phyloP scores from a whole-genome alignment of 2,329 filamentous ascomycete genomes.

The Fusarium nodosum region DNA sequence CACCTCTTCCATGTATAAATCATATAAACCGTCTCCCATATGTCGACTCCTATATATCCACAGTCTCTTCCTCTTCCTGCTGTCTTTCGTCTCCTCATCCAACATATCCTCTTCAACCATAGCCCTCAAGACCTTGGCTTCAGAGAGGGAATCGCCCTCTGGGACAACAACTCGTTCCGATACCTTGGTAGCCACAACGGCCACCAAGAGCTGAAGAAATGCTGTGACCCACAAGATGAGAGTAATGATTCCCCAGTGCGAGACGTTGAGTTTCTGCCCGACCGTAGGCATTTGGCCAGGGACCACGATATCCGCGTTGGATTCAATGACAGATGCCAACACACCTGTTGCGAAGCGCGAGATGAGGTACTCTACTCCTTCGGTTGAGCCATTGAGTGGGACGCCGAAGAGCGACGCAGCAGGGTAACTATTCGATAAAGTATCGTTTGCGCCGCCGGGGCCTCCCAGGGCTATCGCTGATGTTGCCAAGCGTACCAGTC shows the following conservation, averaged over 20 bases:
- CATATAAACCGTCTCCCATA: neutral
- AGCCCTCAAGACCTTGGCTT: constrained; percentile 4
- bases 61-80: neutral
- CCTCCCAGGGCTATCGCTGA: constrained; percentile 34
- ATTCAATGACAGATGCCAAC: neutral
- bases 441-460: neutral
- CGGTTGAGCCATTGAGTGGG: neutral
- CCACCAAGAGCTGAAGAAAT: constrained; percentile 1
- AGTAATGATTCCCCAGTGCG: constrained; percentile 7
- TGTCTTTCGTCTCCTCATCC: neutral
- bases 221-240: constrained; percentile 11
- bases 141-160: neutral
- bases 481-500: constrained; percentile 20
- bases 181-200: constrained; percentile 13
- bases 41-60: constrained; percentile 8
- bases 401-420: neutral
- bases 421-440: constrained; percentile 8
- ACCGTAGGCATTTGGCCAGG: neutral
- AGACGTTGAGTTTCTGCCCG: constrained; percentile 7
- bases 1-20: constrained; percentile 6
- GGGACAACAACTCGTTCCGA: constrained; percentile 17
- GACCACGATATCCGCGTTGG: constrained; percentile 3
- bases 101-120: constrained; percentile 3
- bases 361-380: neutral
- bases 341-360: constrained; percentile 21